Conservation (phyloP, 345 rosid genomes). For the Jatropha curcas region DNA sequence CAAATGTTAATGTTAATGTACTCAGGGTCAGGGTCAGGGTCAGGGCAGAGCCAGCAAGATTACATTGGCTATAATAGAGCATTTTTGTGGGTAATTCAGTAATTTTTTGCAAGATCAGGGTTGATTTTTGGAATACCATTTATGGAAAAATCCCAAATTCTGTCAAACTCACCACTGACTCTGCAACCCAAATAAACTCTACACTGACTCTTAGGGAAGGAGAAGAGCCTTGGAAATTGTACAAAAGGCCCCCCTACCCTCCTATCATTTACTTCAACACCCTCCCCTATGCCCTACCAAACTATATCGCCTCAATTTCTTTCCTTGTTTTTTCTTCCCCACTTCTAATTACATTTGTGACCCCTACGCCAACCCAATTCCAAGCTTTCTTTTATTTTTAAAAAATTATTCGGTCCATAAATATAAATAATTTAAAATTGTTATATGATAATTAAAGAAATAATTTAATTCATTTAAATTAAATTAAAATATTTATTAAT, state of each 20-base stretch:
- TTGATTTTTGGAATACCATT: background rate
- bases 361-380: background rate
- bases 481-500: too few relatives aligned
- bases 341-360: background rate
- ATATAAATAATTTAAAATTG: too few relatives aligned
- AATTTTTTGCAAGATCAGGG: background rate
- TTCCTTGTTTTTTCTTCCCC: background rate
- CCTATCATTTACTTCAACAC: conserved; percentile 2
- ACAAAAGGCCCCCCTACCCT: background rate
- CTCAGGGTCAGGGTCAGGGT: too few relatives aligned
- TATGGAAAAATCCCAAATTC: conserved; percentile 25
- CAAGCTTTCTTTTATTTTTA: too few relatives aligned
- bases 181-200: conserved; percentile 11
- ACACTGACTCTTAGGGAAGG: conserved; percentile 24
- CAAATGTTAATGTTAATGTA: background rate
- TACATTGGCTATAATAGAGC: too few relatives aligned
- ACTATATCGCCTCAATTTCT: background rate
- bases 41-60: too few relatives aligned
- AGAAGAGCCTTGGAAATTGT: conserved; percentile 31
- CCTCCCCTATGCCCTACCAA: background rate
- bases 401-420: too few relatives aligned
- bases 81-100: background rate
- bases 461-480: too few relatives aligned
- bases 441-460: too few relatives aligned
- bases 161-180: background rate